Percentiles rank a stretch among this genome's conserved stretches.
Conservation (phyloP, 2,329 filamentous ascomycete species). For the Ophiostoma populinum region DNA sequence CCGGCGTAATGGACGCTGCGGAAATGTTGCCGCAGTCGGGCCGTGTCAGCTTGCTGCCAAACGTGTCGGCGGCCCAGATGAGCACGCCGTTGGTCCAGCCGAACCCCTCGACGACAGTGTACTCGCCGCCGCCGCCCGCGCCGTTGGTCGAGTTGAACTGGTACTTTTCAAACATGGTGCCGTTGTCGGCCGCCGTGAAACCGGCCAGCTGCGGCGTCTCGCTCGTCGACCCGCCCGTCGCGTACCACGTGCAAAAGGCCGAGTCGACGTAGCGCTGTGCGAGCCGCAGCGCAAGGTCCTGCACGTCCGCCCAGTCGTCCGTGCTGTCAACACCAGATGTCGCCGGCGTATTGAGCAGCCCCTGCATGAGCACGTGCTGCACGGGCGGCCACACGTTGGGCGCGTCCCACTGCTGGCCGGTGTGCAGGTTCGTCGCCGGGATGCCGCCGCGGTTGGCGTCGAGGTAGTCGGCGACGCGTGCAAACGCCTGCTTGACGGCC, state of each 20-base stretch:
- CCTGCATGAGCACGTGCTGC: slow-evolving; percentile 45
- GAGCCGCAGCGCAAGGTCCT: slow-evolving; percentile 37
- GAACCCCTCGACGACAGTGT: slow-evolving; percentile 52
- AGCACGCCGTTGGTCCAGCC: slow-evolving; percentile 55
- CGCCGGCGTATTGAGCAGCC: slow-evolving; percentile 40
- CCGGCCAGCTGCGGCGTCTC: slow-evolving; percentile 32
- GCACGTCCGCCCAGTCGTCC: slow-evolving; percentile 30
- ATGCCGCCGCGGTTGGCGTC: slow-evolving; percentile 36
- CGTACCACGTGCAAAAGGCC: slow-evolving; percentile 53
- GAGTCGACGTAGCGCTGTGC: slow-evolving; percentile 51
- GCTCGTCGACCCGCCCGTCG: slow-evolving; percentile 44
- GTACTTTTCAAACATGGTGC: slow-evolving; percentile 58
- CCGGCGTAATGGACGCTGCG: slow-evolving; percentile 17
- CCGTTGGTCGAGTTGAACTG: slow-evolving; percentile 40
- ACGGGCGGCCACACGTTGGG: slow-evolving; percentile 55
- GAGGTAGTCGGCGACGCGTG: slow-evolving; percentile 35
- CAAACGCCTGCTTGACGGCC: slow-evolving; percentile 36
- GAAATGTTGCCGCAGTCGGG: slow-evolving; percentile 38
- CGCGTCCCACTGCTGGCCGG: slow-evolving; percentile 53
- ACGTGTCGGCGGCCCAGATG: slow-evolving; percentile 47
- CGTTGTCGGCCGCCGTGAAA: slow-evolving; percentile 24
- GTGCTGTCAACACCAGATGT: slow-evolving; percentile 36
- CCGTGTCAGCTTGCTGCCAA: slow-evolving; percentile 34
- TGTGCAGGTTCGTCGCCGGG: slow-evolving; percentile 41
- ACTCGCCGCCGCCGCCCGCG: slow-evolving; percentile 49